Base-by-base conservation (phyloP, 176 grass and related monocot species). In the Carex scoparia region DNA sequence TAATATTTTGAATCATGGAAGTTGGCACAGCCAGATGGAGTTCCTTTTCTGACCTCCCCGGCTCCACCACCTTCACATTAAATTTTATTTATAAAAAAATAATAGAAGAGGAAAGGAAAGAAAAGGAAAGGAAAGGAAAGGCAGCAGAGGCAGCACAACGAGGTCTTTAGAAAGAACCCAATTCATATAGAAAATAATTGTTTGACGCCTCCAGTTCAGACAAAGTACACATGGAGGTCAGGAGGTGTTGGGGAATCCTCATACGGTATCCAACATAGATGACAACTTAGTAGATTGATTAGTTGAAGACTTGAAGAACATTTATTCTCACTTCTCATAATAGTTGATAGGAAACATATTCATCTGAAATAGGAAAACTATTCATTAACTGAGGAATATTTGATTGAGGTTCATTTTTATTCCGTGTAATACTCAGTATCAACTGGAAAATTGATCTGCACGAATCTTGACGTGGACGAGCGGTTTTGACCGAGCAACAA, bases 201-300 rank as follows among this genome's bases (percentile, higher is more conserved):
- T 13, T 76, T 76, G 23, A 76, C 72, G 72, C 46, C 72, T 76
- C 72, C 72, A 31, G 54, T 76, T 55, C 23, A 14, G 48, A 76
- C 72, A 31, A 40, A 40, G 38, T 40, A 30, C 44, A 76, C 72
- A 53, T 55, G 72, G 4, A 76, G 46, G 19, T 49, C n/a, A 28
- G 72, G 4, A 76, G 46, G 19, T 49, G 42, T 51, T 74, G 70
- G n/a, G 27, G 40, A 51, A 12, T 74, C 1, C 10, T 49, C 49
- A 42, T 23, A 51, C 70, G 42, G 70, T 51, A 74, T 74, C 42
- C 44, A 73, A 48, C 69, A 72, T 3, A 23, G 40, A 27, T 4
- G 5, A 69, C 37, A 28, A 75, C 30, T 49, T 54, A 75, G 12
- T 74, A 11, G 30, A 67, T 67, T 35, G 10, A 66, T 66, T 61